Percentiles rank a stretch among this genome's conserved stretches.
These are phyloP conservation scores for Piper betle DNA, from an alignment of 164 flowering plant species.

Conservation along the genomic window DNA sequence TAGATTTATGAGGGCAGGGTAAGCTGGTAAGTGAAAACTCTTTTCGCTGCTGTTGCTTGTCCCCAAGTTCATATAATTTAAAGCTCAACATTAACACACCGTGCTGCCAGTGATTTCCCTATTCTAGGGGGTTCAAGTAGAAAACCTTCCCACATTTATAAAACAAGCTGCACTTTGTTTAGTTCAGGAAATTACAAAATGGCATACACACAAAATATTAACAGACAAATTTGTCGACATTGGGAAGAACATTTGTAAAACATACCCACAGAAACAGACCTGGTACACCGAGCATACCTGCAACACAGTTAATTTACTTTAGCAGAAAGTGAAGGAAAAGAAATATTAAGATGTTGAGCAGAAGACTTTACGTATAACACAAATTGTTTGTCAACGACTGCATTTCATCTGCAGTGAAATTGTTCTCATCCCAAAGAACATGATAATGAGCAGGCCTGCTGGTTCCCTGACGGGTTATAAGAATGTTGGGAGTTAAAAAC, in stretches of 20 bases:
- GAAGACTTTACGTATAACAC: constrained; percentile 47
- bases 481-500: neutral
- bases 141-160: neutral
- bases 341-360: neutral
- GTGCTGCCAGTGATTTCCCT: no score
- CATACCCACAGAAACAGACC: constrained; percentile 79
- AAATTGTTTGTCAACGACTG: constrained; percentile 61
- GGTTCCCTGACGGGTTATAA: constrained; percentile 38
- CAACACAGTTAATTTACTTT: constrained; percentile 1
- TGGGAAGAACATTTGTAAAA: neutral
- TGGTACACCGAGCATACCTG: constrained; percentile 87
- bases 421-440: constrained; percentile 72
- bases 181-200: neutral
- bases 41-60: no score
- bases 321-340: neutral
- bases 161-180: neutral
- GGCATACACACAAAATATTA: neutral
- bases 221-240: no score
- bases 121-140: no score
- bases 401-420: constrained; percentile 58
- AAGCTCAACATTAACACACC: no score
- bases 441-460: constrained; percentile 77
- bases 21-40: no score
- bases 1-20: no score
- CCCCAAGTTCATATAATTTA: no score